Percentiles rank a stretch among this genome's conserved stretches.
Conservation (phyloP, 192 early-diverging fungal genomes). For the Phlyctochytrium planicorne region DNA sequence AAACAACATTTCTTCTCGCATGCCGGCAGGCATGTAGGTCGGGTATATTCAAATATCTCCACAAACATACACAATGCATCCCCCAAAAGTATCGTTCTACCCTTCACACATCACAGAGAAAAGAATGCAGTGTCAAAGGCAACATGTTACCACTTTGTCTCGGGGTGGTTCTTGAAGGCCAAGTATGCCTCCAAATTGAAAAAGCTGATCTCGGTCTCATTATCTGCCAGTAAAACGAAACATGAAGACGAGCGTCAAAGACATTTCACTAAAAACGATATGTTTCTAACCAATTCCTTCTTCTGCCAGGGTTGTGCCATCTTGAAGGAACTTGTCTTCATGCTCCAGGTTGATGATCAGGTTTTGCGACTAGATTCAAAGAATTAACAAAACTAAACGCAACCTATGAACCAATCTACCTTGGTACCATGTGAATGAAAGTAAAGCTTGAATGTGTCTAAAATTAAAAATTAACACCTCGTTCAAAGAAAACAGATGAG, state of each 20-base stretch:
- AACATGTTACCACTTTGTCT: slow-evolving; percentile 70
- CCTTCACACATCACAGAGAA: no score
- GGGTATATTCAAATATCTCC: no score
- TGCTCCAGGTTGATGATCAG: slow-evolving; percentile 86
- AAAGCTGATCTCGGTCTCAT: slow-evolving; percentile 84
- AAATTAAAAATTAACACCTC: background rate
- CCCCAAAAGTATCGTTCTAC: no score
- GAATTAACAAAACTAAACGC: background rate
- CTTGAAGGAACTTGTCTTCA: slow-evolving; percentile 60
- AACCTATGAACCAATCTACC: slow-evolving; percentile 31
- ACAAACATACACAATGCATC: no score
- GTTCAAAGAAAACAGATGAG: background rate
- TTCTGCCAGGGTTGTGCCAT: slow-evolving; percentile 54
- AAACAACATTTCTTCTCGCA: no score
- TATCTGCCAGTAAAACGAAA: slow-evolving; percentile 34
- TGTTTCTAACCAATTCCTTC: slow-evolving; percentile 60
- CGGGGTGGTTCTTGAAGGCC: slow-evolving; percentile 70
- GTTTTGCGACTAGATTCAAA: slow-evolving; percentile 64
- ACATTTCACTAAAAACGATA: background rate
- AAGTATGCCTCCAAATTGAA: slow-evolving; percentile 75
- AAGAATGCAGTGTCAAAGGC: no score
- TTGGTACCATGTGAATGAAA: slow-evolving; percentile 72
- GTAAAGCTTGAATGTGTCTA: slow-evolving; percentile 75
- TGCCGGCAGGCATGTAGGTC: no score
- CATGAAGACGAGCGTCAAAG: background rate